Conservation (phyloP, 352 stramenopile genomes). For the Globisporangium takayamanum region DNA sequence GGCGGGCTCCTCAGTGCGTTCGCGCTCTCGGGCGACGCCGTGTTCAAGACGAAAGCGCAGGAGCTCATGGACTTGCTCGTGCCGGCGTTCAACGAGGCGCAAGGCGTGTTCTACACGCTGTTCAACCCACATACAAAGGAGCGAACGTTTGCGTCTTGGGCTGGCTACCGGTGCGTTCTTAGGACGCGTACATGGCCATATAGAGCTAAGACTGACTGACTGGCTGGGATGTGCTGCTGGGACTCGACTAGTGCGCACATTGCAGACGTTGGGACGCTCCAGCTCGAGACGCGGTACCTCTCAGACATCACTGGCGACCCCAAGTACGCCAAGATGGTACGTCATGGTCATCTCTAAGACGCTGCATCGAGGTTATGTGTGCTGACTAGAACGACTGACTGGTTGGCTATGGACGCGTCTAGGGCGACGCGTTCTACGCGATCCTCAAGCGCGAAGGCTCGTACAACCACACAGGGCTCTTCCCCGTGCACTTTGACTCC, state of each 20-base stretch:
- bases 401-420: conserved; percentile 1
- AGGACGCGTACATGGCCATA: not conserved
- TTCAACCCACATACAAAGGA: conserved; percentile 83
- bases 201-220: not conserved
- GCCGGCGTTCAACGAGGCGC: conserved; percentile 84
- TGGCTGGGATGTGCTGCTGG: not conserved
- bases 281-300: conserved; percentile 79
- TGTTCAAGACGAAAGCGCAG: conserved; percentile 90
- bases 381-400: not conserved
- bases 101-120: conserved; percentile 88
- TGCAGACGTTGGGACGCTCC: conserved; percentile 78
- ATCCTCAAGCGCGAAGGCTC: conserved; percentile 66
- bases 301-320: conserved; percentile 70
- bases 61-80: conserved; percentile 91
- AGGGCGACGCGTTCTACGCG: conserved; percentile 75
- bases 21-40: conserved; percentile 76
- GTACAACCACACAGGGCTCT: conserved; percentile 81
- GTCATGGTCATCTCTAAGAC: not conserved
- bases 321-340: conserved; percentile 63
- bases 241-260: conserved; percentile 42
- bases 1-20: conserved; percentile 96
- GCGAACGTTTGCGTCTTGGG: conserved; percentile 28
- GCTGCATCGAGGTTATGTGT: not conserved
- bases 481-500: conserved; percentile 76
- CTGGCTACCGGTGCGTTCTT: conserved; percentile 25